These are phyloP conservation scores for Salix purpurea DNA, from an alignment of 345 rosid species.

Conservation along the genomic window DNA sequence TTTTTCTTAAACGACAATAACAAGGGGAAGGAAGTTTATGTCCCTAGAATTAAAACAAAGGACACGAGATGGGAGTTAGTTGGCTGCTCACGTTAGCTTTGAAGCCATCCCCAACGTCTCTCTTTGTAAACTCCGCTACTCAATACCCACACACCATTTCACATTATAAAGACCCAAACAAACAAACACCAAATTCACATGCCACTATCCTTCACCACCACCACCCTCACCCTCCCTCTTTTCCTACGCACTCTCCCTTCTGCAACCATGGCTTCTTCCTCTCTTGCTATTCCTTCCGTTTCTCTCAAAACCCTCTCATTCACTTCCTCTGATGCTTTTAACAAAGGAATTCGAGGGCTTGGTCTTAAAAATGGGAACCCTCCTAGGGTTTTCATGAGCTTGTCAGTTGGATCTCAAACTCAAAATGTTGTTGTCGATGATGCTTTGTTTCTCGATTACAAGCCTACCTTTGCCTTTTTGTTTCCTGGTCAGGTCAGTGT, in stretches of 20 bases:
- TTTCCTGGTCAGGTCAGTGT: constrained; percentile 89
- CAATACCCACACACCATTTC: neutral
- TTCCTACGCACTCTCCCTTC: constrained; percentile 29
- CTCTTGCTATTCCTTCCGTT: constrained; percentile 28
- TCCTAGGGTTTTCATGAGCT: constrained; percentile 66
- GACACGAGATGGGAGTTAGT: neutral
- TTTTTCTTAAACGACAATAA: too few species aligned
- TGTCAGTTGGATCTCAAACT: constrained; percentile 55
- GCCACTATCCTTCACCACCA: constrained; percentile 31
- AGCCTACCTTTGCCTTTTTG: constrained; percentile 68
- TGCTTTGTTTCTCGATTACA: constrained; percentile 67
- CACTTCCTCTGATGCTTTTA: constrained; percentile 25
- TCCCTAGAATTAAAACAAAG: too few species aligned
- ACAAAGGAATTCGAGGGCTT: constrained; percentile 24
- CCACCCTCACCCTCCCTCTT: constrained; percentile 6
- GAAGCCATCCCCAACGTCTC: constrained; percentile 25
- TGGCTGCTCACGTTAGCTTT: constrained; percentile 20
- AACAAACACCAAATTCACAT: constrained; percentile 1
- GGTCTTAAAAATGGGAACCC: constrained; percentile 30
- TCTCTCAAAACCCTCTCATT: constrained; percentile 29
- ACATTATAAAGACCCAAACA: neutral
- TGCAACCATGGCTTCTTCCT: constrained; percentile 1
- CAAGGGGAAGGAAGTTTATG: too few species aligned
- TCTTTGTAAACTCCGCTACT: constrained; percentile 45
- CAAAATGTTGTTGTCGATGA: constrained; percentile 44